Evolutionary conservation across 1,139 yeast species (phyloP), one percentile per base, ranked within the genome.

Genomic region (Kurtzmaniella quercitrusa): DNA sequence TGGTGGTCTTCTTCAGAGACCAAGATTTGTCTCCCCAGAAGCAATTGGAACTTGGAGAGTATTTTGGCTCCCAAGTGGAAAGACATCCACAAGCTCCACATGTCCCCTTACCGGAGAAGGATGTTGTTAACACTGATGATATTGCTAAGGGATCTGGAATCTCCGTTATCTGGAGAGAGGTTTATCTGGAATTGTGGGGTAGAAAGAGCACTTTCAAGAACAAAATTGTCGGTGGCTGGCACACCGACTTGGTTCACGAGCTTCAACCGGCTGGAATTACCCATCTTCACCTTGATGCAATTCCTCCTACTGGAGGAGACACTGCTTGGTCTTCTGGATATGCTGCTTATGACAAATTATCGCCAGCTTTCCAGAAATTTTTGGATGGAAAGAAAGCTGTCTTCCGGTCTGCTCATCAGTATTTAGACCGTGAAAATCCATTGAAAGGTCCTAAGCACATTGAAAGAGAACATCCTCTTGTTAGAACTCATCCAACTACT

Each of bases 401-500:
- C 44, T 73, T 66, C 56, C 54, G 62, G 36, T 71, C 77, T 19
- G 73, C 75, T 7, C 76, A 73, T 48, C 50, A 52, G 14, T 73
- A 73, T 50, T 46, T 70, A 42, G 75, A 70, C 53, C 56, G 73
- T 40, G 57, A 54, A 50, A 70, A 73, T 51, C 74, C 76, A 33
- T 61, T 73, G 45, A 52, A 59, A 38, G 77, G 77, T 11, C 71
- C 74, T 19, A 64, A 63, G 54, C 55, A 46, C 43, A 57, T 72
- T 42, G 75, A 70, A 47, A 63, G 76, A 51, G 66, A 60, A 43
- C 80, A 75, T 52, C 79, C 79, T 2, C 34, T 75, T 17, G 66
- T 75, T 25, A 65, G 78, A 58, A 74, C 79, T 2, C 77, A 75
- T 49, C 81, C 81, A 15, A 77, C 71, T n/a, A 75, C 81, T 27